Evolutionary conservation across 177 flowering plant genomes (phyloP).

Genomic region (Vitis hybrid): DNA sequence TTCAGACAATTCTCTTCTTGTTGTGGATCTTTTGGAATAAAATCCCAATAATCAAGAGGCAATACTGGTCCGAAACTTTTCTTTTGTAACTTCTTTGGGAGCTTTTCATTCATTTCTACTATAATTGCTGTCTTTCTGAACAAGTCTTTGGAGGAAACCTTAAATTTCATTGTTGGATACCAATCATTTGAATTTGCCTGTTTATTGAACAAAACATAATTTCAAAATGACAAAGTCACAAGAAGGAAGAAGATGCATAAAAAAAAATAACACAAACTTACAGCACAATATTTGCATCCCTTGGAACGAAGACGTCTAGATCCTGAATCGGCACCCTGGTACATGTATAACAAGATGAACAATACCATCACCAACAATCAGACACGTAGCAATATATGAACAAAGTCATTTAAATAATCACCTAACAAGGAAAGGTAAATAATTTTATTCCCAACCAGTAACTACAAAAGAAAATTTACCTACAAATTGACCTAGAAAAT

Average conservation of each 20-base stretch:
- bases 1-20: slow-evolving; percentile 33
- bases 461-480: too few relatives aligned
- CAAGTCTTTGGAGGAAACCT: slow-evolving; percentile 49
- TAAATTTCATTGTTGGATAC: slow-evolving; percentile 69
- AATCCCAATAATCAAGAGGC: slow-evolving; percentile 83
- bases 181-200: slow-evolving; percentile 40
- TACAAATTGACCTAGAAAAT: too few relatives aligned
- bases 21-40: slow-evolving; percentile 53
- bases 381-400: neutral
- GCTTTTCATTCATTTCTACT: slow-evolving; percentile 51
- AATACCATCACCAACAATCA: slow-evolving; percentile 3
- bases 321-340: slow-evolving; percentile 34
- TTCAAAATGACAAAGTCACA: neutral
- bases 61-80: slow-evolving; percentile 26
- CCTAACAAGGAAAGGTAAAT: neutral
- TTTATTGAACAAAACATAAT: slow-evolving; percentile 16
- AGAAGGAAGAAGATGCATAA: slow-evolving; percentile 2
- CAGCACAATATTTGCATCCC: slow-evolving; percentile 77
- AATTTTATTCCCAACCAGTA: neutral
- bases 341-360: slow-evolving; percentile 21
- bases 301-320: slow-evolving; percentile 13
- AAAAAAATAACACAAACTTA: slow-evolving; percentile 39
- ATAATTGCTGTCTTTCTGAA: slow-evolving; percentile 47
- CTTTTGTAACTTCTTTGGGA: slow-evolving; percentile 24
- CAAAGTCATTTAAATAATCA: neutral